A percentile compares a stretch with the other conserved stretches of the same genome.
These are phyloP conservation scores for Magnusiomyces sp. DNA, from an alignment of 1,139 yeast genomes.

Conservation along the genomic window DNA sequence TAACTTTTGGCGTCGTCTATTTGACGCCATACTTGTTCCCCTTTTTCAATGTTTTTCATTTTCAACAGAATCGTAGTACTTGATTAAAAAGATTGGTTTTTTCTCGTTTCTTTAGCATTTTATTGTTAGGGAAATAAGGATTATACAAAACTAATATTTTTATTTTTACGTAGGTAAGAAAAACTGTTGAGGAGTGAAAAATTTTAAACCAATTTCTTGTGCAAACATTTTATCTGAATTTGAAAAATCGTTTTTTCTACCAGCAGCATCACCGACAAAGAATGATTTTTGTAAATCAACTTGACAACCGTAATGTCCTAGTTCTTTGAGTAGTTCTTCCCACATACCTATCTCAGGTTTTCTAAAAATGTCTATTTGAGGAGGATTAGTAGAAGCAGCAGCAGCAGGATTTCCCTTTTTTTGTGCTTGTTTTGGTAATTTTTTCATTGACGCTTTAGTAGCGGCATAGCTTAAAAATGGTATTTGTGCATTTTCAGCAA, in stretches of 20 bases:
- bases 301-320: constrained; percentile 18
- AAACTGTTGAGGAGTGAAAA: constrained; percentile 63
- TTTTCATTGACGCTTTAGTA: constrained; percentile 19
- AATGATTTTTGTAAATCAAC: constrained; percentile 43
- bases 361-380: constrained; percentile 39
- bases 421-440: constrained; percentile 15
- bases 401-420: constrained; percentile 17
- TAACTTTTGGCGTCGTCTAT: constrained; percentile 1
- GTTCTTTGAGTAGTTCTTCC: constrained; percentile 38
- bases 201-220: constrained; percentile 41
- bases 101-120: too few relatives aligned
- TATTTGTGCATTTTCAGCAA: constrained; percentile 27
- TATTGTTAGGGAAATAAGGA: too few relatives aligned
- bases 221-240: constrained; percentile 74
- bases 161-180: constrained; percentile 16
- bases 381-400: constrained; percentile 10
- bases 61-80: not conserved
- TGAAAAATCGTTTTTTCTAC: constrained; percentile 65
- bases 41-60: not conserved
- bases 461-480: constrained; percentile 54
- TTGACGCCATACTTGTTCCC: constrained; percentile 2
- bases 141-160: not conserved
- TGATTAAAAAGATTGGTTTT: not conserved
- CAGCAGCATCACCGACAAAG: constrained; percentile 97
- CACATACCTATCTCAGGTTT: constrained; percentile 78